Evolutionary conservation across 2,329 filamentous ascomycete genomes (phyloP), one percentile per base, ranked within the genome.

Genomic region (Hypoxylon sp.): DNA sequence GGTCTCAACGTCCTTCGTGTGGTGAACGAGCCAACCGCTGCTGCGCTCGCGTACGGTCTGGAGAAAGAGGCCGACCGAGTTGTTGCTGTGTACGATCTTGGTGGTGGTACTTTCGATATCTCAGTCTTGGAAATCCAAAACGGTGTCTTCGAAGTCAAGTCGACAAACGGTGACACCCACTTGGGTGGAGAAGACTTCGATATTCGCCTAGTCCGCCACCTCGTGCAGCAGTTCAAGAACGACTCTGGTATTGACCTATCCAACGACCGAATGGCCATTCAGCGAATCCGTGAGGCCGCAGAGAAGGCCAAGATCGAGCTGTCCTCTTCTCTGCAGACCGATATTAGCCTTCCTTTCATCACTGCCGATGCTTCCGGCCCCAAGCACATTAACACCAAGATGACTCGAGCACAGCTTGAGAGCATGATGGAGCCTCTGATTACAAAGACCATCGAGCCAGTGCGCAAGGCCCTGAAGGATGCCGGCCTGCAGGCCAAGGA

Each of bases 291-390:
- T 84, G 95, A 97, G 85, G 95, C 94, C 73, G 93, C 94, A 73
- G 95, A 98, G 88, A 97, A 97, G 90, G 95, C 95, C 79, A 98
- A 98, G 93, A 97, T 97, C 77, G 95, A 97, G 85, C 86, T 98
- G 73, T 98, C 95, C 11, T 97, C 94, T 32, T 94, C 94, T 62
- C 88, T 94, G 73, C 93, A 97, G 82, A 98, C 95, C 73, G 95
- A 97, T 78, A 97, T 98, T 84, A 97, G 97, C 87, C 89, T 98
- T 78, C 95, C 95, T 72, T 98, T 98, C 89, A 97, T 98, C 83
- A 97, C 94, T 79, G 95, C 95, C 76, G 94, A 97, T 79, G 88
- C 94, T 67, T 96, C 92, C 63, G 96, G 95, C 75, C 95, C 95
- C 73, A 97, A 97, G 89, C 95, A 98, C 87, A 97, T 98, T 84